Conservation (phyloP, 208 protist genomes). For the Crithidia fasciculata region DNA sequence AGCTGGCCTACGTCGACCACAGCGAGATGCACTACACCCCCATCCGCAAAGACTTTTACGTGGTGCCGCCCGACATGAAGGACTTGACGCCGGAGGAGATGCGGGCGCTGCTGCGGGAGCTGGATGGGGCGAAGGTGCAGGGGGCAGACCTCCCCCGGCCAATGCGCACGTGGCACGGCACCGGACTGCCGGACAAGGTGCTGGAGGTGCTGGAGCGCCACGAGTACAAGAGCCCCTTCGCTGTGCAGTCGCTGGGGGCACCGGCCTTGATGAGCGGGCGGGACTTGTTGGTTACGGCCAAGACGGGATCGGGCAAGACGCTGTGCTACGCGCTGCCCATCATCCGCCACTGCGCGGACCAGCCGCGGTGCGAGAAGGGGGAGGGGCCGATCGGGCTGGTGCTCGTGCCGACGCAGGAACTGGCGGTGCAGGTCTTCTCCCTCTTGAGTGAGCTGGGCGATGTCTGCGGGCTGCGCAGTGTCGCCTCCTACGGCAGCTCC, state of each 20-base stretch:
- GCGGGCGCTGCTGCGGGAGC: constrained; percentile 59
- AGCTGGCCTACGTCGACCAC: constrained; percentile 81
- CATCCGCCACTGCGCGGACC: constrained; percentile 88
- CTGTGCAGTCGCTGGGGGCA: constrained; percentile 83
- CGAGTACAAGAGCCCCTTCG: constrained; percentile 79
- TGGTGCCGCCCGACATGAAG: constrained; percentile 74
- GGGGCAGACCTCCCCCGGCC: constrained; percentile 57
- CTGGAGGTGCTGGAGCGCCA: constrained; percentile 54
- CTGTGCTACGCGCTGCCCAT: constrained; percentile 92
- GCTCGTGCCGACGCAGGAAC: constrained; percentile 94
- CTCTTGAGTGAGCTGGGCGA: constrained; percentile 78
- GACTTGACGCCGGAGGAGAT: constrained; percentile 64
- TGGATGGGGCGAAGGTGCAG: constrained; percentile 84
- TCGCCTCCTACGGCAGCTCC: constrained; percentile 81
- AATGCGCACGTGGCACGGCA: constrained; percentile 80
- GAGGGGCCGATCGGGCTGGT: constrained; percentile 93
- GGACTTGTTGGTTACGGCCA: constrained; percentile 90
- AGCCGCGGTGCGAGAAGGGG: constrained; percentile 69
- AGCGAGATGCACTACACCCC: constrained; percentile 53
- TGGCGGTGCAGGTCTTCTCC: constrained; percentile 89
- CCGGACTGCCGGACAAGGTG: constrained; percentile 80
- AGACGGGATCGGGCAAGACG: constrained; percentile 96
- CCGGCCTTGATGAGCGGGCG: constrained; percentile 88
- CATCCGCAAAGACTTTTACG: constrained; percentile 87
- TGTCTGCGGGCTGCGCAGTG: constrained; percentile 50